These are phyloP conservation scores for Lagenidium giganteum DNA, from an alignment of 352 stramenopile genomes.

Conservation along the genomic window DNA sequence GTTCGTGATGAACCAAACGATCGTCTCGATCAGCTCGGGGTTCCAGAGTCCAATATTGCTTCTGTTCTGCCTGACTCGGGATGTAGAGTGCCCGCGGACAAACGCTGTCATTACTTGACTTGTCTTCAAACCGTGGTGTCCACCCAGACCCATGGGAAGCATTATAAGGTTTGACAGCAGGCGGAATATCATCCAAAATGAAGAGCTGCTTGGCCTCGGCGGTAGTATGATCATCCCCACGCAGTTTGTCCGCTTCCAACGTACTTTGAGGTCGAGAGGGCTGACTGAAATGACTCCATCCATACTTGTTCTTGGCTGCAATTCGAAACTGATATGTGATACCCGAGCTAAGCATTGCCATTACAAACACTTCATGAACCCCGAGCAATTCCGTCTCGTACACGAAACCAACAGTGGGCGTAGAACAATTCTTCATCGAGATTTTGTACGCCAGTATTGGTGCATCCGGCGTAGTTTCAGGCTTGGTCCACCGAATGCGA, in stretches of 20 bases:
- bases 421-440: slow-evolving; percentile 53
- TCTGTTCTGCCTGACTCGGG: slow-evolving; percentile 12
- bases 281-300: slow-evolving; percentile 66
- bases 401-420: slow-evolving; percentile 44
- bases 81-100: slow-evolving; percentile 30
- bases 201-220: slow-evolving; percentile 16
- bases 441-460: slow-evolving; percentile 51
- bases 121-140: slow-evolving; percentile 58
- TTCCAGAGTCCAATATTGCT: slow-evolving; percentile 29
- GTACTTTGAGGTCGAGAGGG: slow-evolving; percentile 58
- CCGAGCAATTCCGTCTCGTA: slow-evolving; percentile 35
- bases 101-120: slow-evolving; percentile 25
- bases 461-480: slow-evolving; percentile 12
- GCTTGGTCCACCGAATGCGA: slow-evolving; percentile 35
- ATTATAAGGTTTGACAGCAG: slow-evolving; percentile 43
- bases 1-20: slow-evolving; percentile 51
- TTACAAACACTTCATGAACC: slow-evolving; percentile 29
- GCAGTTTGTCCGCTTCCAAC: slow-evolving; percentile 13
- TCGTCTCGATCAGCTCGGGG: slow-evolving; percentile 38
- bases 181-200: slow-evolving; percentile 27
- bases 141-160: slow-evolving; percentile 50
- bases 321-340: slow-evolving; percentile 85
- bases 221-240: slow-evolving; percentile 1
- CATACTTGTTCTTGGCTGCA: slow-evolving; percentile 55
- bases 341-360: slow-evolving; percentile 66